A percentile compares a stretch with the other conserved stretches of the same genome.
Evolutionary conservation across 2,329 filamentous ascomycete species (phyloP).

Genomic region (Pseudocercospora musae): DNA sequence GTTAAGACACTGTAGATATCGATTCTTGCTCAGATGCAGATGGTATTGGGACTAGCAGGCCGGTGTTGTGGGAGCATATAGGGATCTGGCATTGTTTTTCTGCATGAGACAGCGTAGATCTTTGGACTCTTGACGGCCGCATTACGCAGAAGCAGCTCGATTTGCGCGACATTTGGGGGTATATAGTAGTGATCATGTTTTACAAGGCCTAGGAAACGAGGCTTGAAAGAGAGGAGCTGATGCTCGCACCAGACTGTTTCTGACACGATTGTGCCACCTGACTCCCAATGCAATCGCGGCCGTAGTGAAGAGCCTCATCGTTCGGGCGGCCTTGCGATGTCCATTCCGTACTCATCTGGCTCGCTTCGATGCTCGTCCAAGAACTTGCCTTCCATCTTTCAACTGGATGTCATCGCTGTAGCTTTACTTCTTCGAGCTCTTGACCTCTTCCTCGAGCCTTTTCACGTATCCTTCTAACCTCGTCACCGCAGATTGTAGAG

Average conservation of each 20-base stretch:
- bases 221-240: background rate
- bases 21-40: background rate
- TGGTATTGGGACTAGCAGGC: background rate
- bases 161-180: constrained; percentile 16
- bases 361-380: background rate
- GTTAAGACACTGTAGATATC: background rate
- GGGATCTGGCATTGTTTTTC: background rate
- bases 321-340: background rate
- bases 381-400: background rate
- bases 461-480: constrained; percentile 80
- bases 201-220: constrained; percentile 23
- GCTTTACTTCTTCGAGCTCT: constrained; percentile 59
- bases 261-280: background rate
- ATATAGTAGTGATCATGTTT: constrained; percentile 27
- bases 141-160: background rate
- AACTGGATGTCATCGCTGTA: background rate
- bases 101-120: background rate
- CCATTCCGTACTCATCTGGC: background rate
- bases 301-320: background rate
- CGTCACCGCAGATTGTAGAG: constrained; percentile 82
- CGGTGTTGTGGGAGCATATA: background rate
- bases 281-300: background rate
- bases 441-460: constrained; percentile 74
- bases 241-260: background rate
- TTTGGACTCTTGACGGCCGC: background rate